Conservation (phyloP, 2,329 filamentous ascomycete genomes). For the Neofusicoccum ribis region DNA sequence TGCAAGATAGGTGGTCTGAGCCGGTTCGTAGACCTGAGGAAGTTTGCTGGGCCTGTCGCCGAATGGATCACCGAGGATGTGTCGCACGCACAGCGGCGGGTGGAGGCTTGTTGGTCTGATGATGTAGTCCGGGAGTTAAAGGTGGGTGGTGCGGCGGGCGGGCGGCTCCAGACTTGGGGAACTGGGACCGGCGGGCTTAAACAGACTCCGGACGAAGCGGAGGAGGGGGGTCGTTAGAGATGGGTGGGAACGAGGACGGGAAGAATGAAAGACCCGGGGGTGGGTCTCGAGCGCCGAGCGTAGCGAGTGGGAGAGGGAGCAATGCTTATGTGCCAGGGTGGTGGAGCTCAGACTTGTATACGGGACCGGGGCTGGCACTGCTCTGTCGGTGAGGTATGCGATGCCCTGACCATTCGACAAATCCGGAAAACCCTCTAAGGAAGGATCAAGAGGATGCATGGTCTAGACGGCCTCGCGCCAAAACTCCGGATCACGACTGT, state of each 20-base stretch:
- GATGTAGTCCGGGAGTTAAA: not conserved
- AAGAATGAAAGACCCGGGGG: constrained; percentile 12
- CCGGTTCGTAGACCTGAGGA: not conserved
- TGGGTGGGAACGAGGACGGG: constrained; percentile 1
- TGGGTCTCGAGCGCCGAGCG: not conserved
- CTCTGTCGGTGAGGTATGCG: not conserved
- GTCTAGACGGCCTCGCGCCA: not conserved
- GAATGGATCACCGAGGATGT: not conserved
- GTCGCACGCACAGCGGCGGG: not conserved
- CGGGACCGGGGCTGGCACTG: not conserved
- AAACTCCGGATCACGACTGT: not conserved
- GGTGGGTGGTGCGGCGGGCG: not conserved
- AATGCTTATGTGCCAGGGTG: not conserved
- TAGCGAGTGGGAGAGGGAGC: not conserved
- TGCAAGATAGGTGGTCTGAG: not conserved
- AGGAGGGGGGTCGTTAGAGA: not conserved
- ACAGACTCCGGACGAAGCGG: not conserved
- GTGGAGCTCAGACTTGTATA: constrained; percentile 8
- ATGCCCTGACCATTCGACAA: not conserved
- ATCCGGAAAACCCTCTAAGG: not conserved
- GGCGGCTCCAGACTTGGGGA: constrained; percentile 8
- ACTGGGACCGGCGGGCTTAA: constrained; percentile 3
- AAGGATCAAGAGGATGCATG: not conserved
- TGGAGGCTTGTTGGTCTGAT: not conserved
- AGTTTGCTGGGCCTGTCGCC: not conserved